Evolutionary conservation across 306 rosid species (phyloP).

Genomic region (Fagus sylvatica): DNA sequence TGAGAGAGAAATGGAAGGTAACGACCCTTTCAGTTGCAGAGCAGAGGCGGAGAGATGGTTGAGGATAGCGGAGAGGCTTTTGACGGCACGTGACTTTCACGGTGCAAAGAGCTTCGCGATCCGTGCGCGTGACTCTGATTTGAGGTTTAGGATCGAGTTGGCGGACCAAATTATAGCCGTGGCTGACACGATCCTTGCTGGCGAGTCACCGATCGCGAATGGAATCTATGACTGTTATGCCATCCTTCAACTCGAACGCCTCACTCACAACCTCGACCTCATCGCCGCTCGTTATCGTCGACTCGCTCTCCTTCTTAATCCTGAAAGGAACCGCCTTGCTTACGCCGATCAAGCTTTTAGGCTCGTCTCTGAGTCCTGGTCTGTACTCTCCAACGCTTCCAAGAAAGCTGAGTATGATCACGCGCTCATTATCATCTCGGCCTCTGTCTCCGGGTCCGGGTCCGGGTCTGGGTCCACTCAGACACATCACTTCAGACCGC

Average conservation of each 20-base stretch:
- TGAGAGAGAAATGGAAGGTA: constrained; percentile 32
- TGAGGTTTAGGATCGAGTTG: constrained; percentile 54
- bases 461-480: constrained; percentile 27
- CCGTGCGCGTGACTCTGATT: constrained; percentile 86
- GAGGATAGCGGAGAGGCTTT: constrained; percentile 72
- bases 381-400: constrained; percentile 59
- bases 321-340: constrained; percentile 55
- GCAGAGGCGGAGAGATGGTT: constrained; percentile 90
- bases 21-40: constrained; percentile 27
- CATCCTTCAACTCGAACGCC: constrained; percentile 59
- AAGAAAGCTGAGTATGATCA: constrained; percentile 62
- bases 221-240: constrained; percentile 60
- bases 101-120: constrained; percentile 82
- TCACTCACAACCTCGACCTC: constrained; percentile 62
- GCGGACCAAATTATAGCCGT: constrained; percentile 66
- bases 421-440: constrained; percentile 43
- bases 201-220: constrained; percentile 57
- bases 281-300: constrained; percentile 78
- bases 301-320: constrained; percentile 68
- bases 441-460: constrained; percentile 15
- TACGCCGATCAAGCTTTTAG: constrained; percentile 65
- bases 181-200: constrained; percentile 74
- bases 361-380: constrained; percentile 81
- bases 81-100: constrained; percentile 69
- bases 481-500: constrained; percentile 16